These are phyloP conservation scores for Geotrichum ghanense DNA, from an alignment of 805 yeast genomes.

Conservation along the genomic window DNA sequence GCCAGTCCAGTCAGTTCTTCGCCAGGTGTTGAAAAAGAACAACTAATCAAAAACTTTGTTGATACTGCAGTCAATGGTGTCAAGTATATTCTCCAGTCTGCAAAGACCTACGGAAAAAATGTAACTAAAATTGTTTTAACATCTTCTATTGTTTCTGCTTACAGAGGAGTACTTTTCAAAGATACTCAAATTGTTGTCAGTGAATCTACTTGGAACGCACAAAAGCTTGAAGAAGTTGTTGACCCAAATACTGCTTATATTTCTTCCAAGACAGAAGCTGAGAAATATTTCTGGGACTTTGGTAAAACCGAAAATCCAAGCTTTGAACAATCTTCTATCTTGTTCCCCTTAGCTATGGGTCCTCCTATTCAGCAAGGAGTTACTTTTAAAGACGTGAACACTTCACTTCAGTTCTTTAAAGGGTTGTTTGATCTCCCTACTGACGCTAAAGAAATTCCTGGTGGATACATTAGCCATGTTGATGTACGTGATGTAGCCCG, in stretches of 20 bases:
- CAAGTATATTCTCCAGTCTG: slow-evolving; percentile 31
- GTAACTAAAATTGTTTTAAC: slow-evolving; percentile 36
- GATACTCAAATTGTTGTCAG: too few species aligned
- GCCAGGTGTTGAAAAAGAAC: slow-evolving; percentile 21
- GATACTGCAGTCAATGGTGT: slow-evolving; percentile 40
- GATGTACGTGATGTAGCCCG: too few species aligned
- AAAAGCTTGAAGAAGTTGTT: slow-evolving; percentile 30
- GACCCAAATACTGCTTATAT: slow-evolving; percentile 36
- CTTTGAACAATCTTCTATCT: slow-evolving; percentile 10
- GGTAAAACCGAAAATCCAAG: slow-evolving; percentile 7
- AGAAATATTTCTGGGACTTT: slow-evolving; percentile 45
- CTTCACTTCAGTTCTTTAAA: too few species aligned
- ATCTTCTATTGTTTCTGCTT: slow-evolving; percentile 36
- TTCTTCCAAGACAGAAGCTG: slow-evolving; percentile 55
- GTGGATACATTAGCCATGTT: too few species aligned
- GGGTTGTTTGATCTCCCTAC: too few species aligned
- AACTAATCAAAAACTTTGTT: slow-evolving; percentile 31
- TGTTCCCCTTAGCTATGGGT: slow-evolving; percentile 14
- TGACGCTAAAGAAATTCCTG: too few species aligned
- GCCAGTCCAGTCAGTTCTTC: slow-evolving; percentile 49
- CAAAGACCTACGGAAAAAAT: slow-evolving; percentile 28
- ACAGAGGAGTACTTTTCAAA: too few species aligned
- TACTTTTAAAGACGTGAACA: too few species aligned
- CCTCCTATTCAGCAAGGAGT: slow-evolving; percentile 13
- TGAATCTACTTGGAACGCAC: too few species aligned